Evolutionary conservation across 345 rosid genomes (phyloP), one percentile per base, ranked within the genome.

Genomic region (Linum trigynum): DNA sequence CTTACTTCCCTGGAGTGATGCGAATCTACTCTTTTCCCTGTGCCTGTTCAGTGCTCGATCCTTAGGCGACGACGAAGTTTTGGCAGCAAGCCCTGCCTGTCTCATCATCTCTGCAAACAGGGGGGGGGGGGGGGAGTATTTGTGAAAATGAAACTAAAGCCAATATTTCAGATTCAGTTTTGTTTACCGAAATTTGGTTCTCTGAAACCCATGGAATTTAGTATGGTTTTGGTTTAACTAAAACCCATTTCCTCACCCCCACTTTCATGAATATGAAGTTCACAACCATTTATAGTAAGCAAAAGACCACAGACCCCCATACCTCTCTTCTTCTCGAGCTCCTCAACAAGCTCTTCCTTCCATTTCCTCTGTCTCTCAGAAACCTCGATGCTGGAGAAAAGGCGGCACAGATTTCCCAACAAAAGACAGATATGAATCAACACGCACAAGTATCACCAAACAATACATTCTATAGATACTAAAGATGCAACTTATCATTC

Each of bases 281-380:
- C 45, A 39, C 50, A 38, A 32, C 55, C 12, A 53, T 11, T 32
- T 14, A 38, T 14, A 35, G 14, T 38, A 51, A 43, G 39, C 12
- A 17, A 67, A 62, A 72, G 15, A 69, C 75, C 66, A 70, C 43
- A 69, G 50, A 23, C 32, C 32, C 32, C 61, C 63, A 23, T 81
- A 87, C 98, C 98, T 82, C 97, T 82, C 74, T 84, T 76, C 73
- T 87, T 86, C 80, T 89, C 95, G 43, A 92, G 86, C 77, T 92
- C 98, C 78, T 85, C 91, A 75, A 84, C 90, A 60, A 89, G 98
- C 80, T 92, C 97, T 88, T 92, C 96, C 75, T 86, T 90, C 97
- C 98, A 92, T 70, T 81, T 85, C 78, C 80, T 89, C 75, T 86
- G 88, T 75, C 75, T 84, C 80, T 87, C 95, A 35, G 86, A 83